These are phyloP conservation scores for Ogataea philodendri DNA, from an alignment of 805 yeast species.

Conservation along the genomic window DNA sequence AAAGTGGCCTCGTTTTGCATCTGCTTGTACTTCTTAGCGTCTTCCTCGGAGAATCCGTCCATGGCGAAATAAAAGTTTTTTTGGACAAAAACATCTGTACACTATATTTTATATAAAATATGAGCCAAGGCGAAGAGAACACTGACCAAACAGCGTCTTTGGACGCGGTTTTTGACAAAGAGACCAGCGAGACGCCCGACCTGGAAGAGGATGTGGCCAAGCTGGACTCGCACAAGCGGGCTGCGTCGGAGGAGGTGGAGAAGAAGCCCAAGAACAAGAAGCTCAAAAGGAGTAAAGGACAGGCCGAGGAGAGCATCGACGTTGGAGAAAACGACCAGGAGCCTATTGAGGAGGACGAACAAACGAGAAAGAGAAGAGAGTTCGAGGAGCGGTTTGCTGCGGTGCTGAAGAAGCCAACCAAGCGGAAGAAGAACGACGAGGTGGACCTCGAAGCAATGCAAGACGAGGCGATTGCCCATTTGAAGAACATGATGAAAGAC, in stretches of 20 bases:
- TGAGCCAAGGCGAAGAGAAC: conserved; percentile 11
- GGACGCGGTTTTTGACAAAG: conserved; percentile 1
- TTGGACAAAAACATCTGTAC: conserved; percentile 10
- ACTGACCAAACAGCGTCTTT: conserved; percentile 1
- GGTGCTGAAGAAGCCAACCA: conserved; percentile 61
- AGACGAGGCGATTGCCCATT: conserved; percentile 79
- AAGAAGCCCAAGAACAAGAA: conserved; percentile 14
- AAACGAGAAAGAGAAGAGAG: conserved; percentile 58
- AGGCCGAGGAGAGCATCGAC: conserved; percentile 6
- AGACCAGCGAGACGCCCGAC: conserved; percentile 3
- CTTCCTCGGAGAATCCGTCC: conserved; percentile 34
- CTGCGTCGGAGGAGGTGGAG: conserved; percentile 11
- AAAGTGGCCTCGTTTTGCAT: conserved; percentile 59
- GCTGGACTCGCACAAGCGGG: conserved; percentile 8
- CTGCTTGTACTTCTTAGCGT: conserved; percentile 57
- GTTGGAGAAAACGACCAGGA: conserved; percentile 9
- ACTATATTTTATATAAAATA: conserved; percentile 6
- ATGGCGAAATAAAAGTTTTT: conserved; percentile 15
- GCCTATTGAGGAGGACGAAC: conserved; percentile 27
- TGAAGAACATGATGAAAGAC: conserved; percentile 86
- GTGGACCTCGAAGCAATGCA: conserved; percentile 94
- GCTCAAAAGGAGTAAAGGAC: conserved; percentile 15
- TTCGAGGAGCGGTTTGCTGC: conserved; percentile 80
- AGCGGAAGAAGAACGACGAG: conserved; percentile 73
- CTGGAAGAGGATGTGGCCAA: conserved; percentile 11